Evolutionary conservation across 2,329 filamentous ascomycete species (phyloP), one percentile per base, ranked within the genome.

Genomic region (Colletotrichum tropicicola): DNA sequence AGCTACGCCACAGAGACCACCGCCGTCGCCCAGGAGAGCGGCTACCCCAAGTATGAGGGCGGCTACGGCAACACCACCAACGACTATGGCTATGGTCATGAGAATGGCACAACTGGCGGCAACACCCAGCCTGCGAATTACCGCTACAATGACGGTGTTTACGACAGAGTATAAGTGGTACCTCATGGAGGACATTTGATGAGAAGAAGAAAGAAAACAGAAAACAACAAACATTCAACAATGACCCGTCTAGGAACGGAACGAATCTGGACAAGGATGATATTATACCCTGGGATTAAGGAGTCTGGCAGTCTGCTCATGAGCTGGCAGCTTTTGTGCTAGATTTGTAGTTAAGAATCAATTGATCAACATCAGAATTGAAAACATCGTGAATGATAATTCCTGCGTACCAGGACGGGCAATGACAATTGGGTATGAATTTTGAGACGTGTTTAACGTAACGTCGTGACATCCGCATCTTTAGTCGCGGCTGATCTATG

Each of bases 1-100:
- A 84, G 81, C 74, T 76, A 80, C 66, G 76, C 69, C 67, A 81
- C 76, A 12, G 82, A 74, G 63, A 72, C 69, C 57, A 81, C 74
- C 25, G 75, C 74, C 37, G 72, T 78, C 39, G 73, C 70, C 30
- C 65, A 61, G 28, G 65, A 68, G 12, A 25, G 51, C 7, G 53
- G 44, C 15, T 65, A 72, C 17, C 71, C 74, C 69, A 73, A 71
- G 21, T 53, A 57, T 7, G 69, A 68, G 12, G 44, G 44, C 10
- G 41, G 43, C 5, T 66, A 66, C 30, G 43, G 37, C 19, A 30
- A 57, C n/a, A n/a, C n/a, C 10, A 21, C 44, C 25, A 43, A 60
- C n/a, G 30, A 30, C 30, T 47, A 62, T n/a, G 59, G 48, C 10
- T 43, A 64, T 6, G 59, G 64, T 12, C 59, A 66, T 2, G 47